Evolutionary conservation across 768 basidiomycete genomes (phyloP).

Genomic region (Clathrus columnatus): DNA sequence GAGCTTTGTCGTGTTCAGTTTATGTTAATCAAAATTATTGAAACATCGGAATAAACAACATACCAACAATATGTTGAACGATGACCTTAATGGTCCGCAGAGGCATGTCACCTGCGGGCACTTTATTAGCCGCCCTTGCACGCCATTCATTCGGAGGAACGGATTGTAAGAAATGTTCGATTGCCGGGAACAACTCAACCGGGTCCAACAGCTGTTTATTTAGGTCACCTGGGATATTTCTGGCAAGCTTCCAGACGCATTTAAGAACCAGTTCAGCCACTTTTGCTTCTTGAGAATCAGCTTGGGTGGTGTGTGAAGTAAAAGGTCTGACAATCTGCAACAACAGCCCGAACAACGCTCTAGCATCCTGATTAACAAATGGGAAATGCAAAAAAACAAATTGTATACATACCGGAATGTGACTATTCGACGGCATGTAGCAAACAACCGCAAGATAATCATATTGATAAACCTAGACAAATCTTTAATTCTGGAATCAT

Average conservation of each 20-base stretch:
- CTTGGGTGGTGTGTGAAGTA: constrained; percentile 58
- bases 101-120: constrained; percentile 97
- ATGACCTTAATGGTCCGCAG: constrained; percentile 96
- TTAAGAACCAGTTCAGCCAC: constrained; percentile 91
- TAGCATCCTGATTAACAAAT: constrained; percentile 21
- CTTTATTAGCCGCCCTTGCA: constrained; percentile 77
- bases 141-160: constrained; percentile 97
- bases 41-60: constrained; percentile 31
- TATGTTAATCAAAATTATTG: neutral
- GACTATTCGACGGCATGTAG: constrained; percentile 81
- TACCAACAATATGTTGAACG: constrained; percentile 93
- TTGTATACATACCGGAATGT: constrained; percentile 66
- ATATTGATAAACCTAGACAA: constrained; percentile 96
- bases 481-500: constrained; percentile 80
- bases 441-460: constrained; percentile 91
- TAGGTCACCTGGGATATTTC: constrained; percentile 89
- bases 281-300: constrained; percentile 74
- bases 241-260: constrained; percentile 96
- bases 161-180: constrained; percentile 89
- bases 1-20: constrained; percentile 36
- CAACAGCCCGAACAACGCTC: constrained; percentile 73
- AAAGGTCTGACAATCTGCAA: constrained; percentile 80
- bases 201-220: constrained; percentile 73
- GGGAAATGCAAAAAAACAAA: neutral
- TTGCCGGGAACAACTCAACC: constrained; percentile 80